Evolutionary conservation across 192 early-diverging fungal species (phyloP).

Genomic region (Linnemannia schmuckeri): DNA sequence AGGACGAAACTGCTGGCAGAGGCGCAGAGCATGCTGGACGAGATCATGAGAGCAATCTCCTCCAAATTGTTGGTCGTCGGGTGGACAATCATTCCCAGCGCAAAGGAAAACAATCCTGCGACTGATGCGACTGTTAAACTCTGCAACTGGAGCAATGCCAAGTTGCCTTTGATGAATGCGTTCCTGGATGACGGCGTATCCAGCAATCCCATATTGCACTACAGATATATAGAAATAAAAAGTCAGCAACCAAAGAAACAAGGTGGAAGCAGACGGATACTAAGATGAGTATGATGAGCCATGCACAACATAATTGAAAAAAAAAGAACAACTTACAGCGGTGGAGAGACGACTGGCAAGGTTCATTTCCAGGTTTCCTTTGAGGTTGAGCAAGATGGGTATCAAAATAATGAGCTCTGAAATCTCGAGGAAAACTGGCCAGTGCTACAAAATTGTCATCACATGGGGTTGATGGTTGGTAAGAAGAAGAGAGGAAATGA

Average conservation of each 20-base stretch:
- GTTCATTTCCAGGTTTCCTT: constrained; percentile 95
- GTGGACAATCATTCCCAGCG: constrained; percentile 67
- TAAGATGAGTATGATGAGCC: background rate
- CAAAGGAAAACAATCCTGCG: constrained; percentile 79
- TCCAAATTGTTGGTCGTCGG: constrained; percentile 56
- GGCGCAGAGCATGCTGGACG: constrained; percentile 76
- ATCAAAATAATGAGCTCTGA: constrained; percentile 89
- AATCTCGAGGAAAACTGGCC: constrained; percentile 75
- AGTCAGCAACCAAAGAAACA: background rate
- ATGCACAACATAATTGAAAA: background rate
- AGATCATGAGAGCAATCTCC: constrained; percentile 70
- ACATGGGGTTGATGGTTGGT: background rate
- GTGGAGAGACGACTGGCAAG: constrained; percentile 90
- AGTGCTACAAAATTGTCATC: constrained; percentile 59
- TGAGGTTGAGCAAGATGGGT: constrained; percentile 88
- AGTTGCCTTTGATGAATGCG: constrained; percentile 77
- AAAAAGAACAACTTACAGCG: constrained; percentile 53
- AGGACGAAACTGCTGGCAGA: constrained; percentile 78
- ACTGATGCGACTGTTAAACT: constrained; percentile 75
- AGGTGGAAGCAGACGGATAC: background rate
- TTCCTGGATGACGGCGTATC: constrained; percentile 64
- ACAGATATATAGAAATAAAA: background rate
- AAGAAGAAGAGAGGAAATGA: background rate
- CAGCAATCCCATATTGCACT: constrained; percentile 77
- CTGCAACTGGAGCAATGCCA: constrained; percentile 85